Evolutionary conservation across 1,284 basidiomycete genomes (phyloP).

Genomic region (Meira nashicola): DNA sequence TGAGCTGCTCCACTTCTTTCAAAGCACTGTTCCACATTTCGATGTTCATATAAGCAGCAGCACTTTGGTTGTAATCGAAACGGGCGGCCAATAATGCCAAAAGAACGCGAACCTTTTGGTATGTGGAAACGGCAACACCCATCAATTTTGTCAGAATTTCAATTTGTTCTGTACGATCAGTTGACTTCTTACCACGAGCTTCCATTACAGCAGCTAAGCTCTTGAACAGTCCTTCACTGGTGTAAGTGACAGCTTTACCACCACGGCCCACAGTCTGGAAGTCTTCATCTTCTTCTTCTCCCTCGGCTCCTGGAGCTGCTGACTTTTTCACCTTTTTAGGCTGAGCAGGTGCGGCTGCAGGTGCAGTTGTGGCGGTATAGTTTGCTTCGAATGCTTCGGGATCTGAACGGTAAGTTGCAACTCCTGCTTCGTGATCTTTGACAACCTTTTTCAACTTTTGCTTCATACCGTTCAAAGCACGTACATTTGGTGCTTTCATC

Average conservation of each 20-base stretch:
- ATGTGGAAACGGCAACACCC: conserved; percentile 71
- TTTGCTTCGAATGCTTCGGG: conserved; percentile 76
- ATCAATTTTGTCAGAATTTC: conserved; percentile 82
- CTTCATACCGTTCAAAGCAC: conserved; percentile 91
- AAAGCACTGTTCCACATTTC: conserved; percentile 87
- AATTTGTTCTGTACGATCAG: conserved; percentile 91
- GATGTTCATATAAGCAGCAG: conserved; percentile 79
- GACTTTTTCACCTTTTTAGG: conserved; percentile 55
- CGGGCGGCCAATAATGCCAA: conserved; percentile 88
- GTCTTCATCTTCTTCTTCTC: conserved; percentile 60
- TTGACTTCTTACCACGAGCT: conserved; percentile 93
- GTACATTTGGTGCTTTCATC: conserved; percentile 90
- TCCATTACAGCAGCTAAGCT: conserved; percentile 86
- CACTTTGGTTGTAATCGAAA: conserved; percentile 92
- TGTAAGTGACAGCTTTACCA: conserved; percentile 76
- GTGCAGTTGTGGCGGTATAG: conserved; percentile 53
- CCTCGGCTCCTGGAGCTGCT: conserved; percentile 38
- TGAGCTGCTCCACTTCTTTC: conserved; percentile 78
- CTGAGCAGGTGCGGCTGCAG: conserved; percentile 56
- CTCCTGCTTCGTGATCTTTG: conserved; percentile 81
- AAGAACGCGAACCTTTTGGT: conserved; percentile 90
- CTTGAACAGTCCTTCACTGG: conserved; percentile 87
- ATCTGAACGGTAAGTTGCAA: conserved; percentile 77
- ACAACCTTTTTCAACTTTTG: conserved; percentile 88
- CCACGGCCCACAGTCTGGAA: conserved; percentile 91